Conservation (phyloP, 2,329 filamentous ascomycete genomes). For the Cercospora berteroae region DNA sequence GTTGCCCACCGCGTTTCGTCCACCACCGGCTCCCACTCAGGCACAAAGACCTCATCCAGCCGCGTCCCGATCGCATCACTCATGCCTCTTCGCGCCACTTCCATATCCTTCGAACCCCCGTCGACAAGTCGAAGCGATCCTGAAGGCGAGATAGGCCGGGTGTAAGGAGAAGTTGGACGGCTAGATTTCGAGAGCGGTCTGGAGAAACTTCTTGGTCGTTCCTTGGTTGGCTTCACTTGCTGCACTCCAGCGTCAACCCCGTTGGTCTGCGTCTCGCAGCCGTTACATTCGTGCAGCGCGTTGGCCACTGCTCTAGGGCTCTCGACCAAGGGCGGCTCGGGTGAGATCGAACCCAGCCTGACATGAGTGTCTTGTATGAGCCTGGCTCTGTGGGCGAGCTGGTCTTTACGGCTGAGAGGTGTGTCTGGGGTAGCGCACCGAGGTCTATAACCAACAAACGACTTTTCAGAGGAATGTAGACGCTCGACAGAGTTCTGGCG, state of each 20-base stretch:
- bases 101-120: background rate
- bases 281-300: background rate
- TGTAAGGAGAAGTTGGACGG: slow-evolving; percentile 4
- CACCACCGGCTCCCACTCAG: slow-evolving; percentile 7
- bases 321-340: slow-evolving; percentile 3
- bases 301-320: background rate
- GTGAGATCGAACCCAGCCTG: slow-evolving; percentile 7
- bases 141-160: slow-evolving; percentile 9
- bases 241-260: background rate
- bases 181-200: background rate
- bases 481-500: background rate
- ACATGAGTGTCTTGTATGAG: slow-evolving; percentile 14
- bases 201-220: slow-evolving; percentile 7
- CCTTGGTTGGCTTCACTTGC: background rate
- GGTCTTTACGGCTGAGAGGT: slow-evolving; percentile 13
- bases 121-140: slow-evolving; percentile 16
- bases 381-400: slow-evolving; percentile 13
- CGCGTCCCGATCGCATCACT: slow-evolving; percentile 5
- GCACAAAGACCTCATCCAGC: slow-evolving; percentile 12
- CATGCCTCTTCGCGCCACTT: background rate
- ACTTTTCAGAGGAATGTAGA: background rate
- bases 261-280: background rate
- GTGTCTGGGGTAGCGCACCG: slow-evolving; percentile 14
- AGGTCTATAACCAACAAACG: background rate
- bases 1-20: background rate